Base-by-base conservation (phyloP, 2,329 filamentous ascomycete species). In the Colletotrichum sojae region DNA sequence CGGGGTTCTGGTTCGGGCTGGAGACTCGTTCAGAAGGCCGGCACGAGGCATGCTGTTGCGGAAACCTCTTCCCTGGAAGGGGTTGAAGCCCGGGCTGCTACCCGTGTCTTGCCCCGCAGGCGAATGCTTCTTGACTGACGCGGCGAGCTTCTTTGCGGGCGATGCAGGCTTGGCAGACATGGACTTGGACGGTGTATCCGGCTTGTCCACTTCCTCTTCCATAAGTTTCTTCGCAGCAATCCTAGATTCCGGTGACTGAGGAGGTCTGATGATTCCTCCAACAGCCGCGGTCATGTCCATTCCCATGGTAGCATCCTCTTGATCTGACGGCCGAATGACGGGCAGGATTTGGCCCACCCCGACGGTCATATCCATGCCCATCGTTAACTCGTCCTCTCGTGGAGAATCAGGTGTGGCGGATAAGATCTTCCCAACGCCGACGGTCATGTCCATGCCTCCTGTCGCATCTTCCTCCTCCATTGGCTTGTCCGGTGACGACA, bases 211-310 rank as follows among this genome's bases (percentile, higher is more conserved):
- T 74, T 91, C 89, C 71, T 86, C 79, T 72, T 90, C 88, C 87
- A 90, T 89, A 13, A 88, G 76, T 54, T 83, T 83, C 75, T 88
- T 90, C 9, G 85, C 88, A 64, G 85, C 80, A 9, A 79, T 76
- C 46, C 84, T 84, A 43, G 81, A 78, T 56, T 81, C 81, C 20
- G 76, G 76, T 25, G 79, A 73, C 49, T 76, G 75, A 22, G 78
- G 72, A 10, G 71, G 71, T 78, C 82, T 77, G 76, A 92, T 81
- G 58, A 94, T 92, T 9, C 85, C 84, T 10, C 91, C 91, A 54
- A 92, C 82, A 6, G 86, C 88, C 53, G 84, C 84, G 2, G 91
- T 92, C 76, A 92, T 88, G 53, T 92, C 90, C 90, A 93, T 92
- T 1, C 85, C 89, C 76, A 87, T 83, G 1, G 88, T 90, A 58